These are phyloP conservation scores for Pisolithus tinctorius DNA, from an alignment of 768 basidiomycete species.

Conservation along the genomic window DNA sequence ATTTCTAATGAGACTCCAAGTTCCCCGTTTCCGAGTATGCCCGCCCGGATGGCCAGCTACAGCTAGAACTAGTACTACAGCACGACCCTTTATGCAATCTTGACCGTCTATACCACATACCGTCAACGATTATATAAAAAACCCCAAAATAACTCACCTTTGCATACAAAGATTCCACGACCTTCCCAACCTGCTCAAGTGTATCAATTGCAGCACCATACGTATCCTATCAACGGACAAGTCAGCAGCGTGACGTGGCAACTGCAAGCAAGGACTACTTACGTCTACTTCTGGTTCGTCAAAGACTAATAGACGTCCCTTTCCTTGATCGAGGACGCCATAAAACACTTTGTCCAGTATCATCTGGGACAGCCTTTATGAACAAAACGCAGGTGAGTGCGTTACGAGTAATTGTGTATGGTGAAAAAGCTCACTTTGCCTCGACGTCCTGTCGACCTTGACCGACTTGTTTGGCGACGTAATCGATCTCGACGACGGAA, in stretches of 20 bases:
- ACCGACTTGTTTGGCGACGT: slow-evolving; percentile 82
- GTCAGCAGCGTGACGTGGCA: too few species aligned
- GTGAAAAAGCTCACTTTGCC: slow-evolving; percentile 57
- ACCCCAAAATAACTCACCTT: slow-evolving; percentile 42
- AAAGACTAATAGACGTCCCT: too few species aligned
- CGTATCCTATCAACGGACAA: slow-evolving; percentile 48
- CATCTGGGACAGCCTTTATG: slow-evolving; percentile 85
- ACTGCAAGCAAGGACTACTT: too few species aligned
- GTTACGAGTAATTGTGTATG: slow-evolving; percentile 5
- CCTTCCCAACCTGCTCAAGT: slow-evolving; percentile 83
- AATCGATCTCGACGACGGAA: slow-evolving; percentile 82
- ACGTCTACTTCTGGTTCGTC: too few species aligned
- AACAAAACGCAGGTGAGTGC: neutral
- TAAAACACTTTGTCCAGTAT: slow-evolving; percentile 92
- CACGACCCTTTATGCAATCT: slow-evolving; percentile 28
- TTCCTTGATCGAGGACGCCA: slow-evolving; percentile 84
- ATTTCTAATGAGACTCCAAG: slow-evolving; percentile 20
- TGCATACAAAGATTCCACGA: slow-evolving; percentile 90
- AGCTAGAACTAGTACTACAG: too few species aligned
- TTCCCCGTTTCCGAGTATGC: too few species aligned
- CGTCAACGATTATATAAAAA: neutral
- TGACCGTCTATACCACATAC: slow-evolving; percentile 30
- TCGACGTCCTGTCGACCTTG: slow-evolving; percentile 87
- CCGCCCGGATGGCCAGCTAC: too few species aligned
- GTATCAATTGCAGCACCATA: slow-evolving; percentile 89